Base-by-base conservation (phyloP, 768 basidiomycete species). In the Pleurotus cornucopiae region DNA sequence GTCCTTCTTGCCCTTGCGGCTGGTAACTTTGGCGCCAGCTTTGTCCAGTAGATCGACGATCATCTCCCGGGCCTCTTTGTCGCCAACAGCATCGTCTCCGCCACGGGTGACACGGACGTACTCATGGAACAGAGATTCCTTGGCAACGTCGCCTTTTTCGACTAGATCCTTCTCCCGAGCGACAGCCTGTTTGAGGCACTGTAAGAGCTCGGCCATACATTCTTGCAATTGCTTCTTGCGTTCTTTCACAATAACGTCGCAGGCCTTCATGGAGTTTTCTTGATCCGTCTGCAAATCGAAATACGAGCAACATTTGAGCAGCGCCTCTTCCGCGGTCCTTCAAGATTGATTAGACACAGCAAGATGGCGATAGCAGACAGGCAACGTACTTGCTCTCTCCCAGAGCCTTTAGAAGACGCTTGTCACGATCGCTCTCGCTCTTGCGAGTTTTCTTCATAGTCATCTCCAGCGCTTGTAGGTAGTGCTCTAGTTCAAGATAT, bases 271-370 rank as follows among this genome's bases (percentile, higher is more conserved):
- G 0, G 95, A 94, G 60, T 94, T 81, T 41, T 82, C 79, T 59
- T 79, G 83, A 6, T 69, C 66, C 14, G 81, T 82, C 54, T 92
- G 90, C 34, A 94, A 77, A 61, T 94, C 91, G 69, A 96, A 98
- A 67, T 96, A 94, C 4, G 94, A 95, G 67, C 94, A 96, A 39
- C 95, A 88, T 66, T 98, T 98, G 57, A 98, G 78, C 9, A 98
- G 80, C 1, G 94, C 94, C 73, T 97, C 93, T 65, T 94, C 91
- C 2, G 91, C 91, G 58, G 91, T 82, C 62, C 91, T 94, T 34
- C 4, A 2, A 34, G 7, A 34, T 9, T 34, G 30, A 34, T 34
- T 34, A 58, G 38, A 54, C 18, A 34, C 13, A 13, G 30, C 7
- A 14, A 34, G 48, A 9, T 44, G 58, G 57, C 54, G 11, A 40